Base-by-base conservation (phyloP, 2,329 filamentous ascomycete genomes). In the Claviceps spartinae region DNA sequence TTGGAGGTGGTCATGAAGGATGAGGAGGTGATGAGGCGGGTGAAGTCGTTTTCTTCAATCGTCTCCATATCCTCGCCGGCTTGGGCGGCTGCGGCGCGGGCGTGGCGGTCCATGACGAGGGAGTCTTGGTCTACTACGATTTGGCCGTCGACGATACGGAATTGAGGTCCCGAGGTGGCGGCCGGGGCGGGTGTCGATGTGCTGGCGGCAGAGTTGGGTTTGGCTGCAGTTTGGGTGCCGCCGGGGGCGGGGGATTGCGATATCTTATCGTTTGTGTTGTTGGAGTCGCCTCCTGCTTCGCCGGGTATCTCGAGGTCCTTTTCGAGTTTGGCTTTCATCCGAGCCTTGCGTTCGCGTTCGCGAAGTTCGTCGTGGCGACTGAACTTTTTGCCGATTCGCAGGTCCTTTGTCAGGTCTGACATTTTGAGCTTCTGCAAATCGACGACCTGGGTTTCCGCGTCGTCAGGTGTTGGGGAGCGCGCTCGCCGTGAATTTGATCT, bases 21-120 rank as follows among this genome's bases (percentile, higher is more conserved):
- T 50, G 76, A 77, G 22, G 79, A 80, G 18, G 82, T 93, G 57
- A 86, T 79, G 50, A 82, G 75, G 18, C 78, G 77, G 1, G 86
- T 88, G 59, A 91, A 83, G 59, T 90, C 85, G 67, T 88, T 83
- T 63, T 91, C 86, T 59, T 88, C 85, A 34, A 86, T 75, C 48
- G 80, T 77, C 60, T 85, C 78, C 60, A 78, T 72, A 38, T 76
- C 74, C 40, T 75, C 72, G 47, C 73, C 68, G 34, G 62, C 67
- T 5, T 67, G 69, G 16, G 67, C 74, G 24, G 75, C 73, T 5
- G 73, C 74, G 3, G 78, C 82, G 44, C 77, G 72, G 34, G 81
- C 81, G 62, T 86, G 82, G 4, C 83, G 76, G 64, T 90, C 81
- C 56, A 89, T 77, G 41, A 78, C 72, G 16, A 85, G 73, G 1